Percentiles rank a stretch among this genome's conserved stretches.
Conservation (phyloP, 441 rosid genomes). For the Populus hybrid region DNA sequence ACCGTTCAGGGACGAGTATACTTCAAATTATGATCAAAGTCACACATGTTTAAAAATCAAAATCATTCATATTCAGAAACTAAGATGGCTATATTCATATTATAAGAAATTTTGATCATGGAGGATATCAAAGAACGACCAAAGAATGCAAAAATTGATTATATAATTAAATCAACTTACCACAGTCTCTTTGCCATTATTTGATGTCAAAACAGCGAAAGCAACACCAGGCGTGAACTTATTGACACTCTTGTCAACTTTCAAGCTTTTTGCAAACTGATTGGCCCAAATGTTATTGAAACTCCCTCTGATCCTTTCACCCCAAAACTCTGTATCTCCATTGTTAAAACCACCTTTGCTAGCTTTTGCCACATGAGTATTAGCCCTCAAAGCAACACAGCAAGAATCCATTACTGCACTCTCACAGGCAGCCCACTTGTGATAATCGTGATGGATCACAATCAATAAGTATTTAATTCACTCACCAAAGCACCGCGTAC, state of each 20-base stretch:
- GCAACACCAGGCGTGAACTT: conserved; percentile 45
- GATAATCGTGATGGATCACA: conserved; percentile 18
- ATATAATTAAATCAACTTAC: conserved; percentile 29
- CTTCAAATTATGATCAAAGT: background rate
- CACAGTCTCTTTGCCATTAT: conserved; percentile 44
- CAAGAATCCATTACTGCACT: conserved; percentile 54
- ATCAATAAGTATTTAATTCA: background rate
- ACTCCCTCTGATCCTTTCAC: conserved; percentile 55
- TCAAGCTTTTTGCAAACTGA: conserved; percentile 33
- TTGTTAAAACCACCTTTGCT: conserved; percentile 28
- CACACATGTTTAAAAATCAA: background rate
- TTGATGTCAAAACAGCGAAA: conserved; percentile 56
- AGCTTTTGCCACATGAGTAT: conserved; percentile 27
- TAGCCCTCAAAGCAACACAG: conserved; percentile 39
- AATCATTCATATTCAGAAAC: background rate
- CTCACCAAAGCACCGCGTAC: conserved; percentile 13
- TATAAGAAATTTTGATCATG: background rate
- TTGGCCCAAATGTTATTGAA: conserved; percentile 26
- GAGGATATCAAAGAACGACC: background rate
- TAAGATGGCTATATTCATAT: background rate
- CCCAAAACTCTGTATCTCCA: conserved; percentile 48
- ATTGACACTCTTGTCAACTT: conserved; percentile 27
- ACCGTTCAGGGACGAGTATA: background rate
- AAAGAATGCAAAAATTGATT: background rate
- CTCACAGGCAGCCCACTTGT: conserved; percentile 16